Base-by-base conservation (phyloP, 2,329 filamentous ascomycete species). In the Aureobasidium sp. region DNA sequence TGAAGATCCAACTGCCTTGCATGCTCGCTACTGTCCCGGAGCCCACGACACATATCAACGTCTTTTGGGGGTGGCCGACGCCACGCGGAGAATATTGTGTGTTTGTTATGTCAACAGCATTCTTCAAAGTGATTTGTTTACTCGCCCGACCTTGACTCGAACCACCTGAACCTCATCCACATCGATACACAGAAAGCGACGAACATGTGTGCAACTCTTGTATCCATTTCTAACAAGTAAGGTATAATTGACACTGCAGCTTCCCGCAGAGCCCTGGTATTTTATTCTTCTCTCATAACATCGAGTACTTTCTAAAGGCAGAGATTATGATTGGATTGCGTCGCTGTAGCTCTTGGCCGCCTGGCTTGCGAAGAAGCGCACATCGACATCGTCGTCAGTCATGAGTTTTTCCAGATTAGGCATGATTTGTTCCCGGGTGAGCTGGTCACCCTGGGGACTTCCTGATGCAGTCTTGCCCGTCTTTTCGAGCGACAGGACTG, bases 341-440 rank as follows among this genome's bases (percentile, higher is more conserved):
- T 75, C 73, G 56, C 65, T 71, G 68, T 71, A 79, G 60, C 74
- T 73, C 69, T 80, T 85, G 64, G 88, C 87, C 53, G 94, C 93
- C 66, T 90, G 95, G 65, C 91, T 96, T 66, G 94, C 94, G 78
- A 96, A 99, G 81, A 93, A 99, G 75, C 94, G 86, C 71, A 99
- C 94, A 78, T 99, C 94, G 68, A 97, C 93, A 78, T 99, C 94
- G 67, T 95, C 90, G 73, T 99, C 94, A 78, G 93, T 89, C 80
- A 97, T 92, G 71, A 99, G 82, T 81, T 97, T 97, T 80, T 93
- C 89, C 69, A 99, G 79, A 73, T 91, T 93, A 29, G 93, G 92
- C 71, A 96, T 78, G 72, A 97, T 87, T 71, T 90, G 87, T 37
- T 71, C 69, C 56, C 68, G 65, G 59, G 74, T 70, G 9, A 73